Conservation (phyloP, 257 asterid species). For the Nicotiana attenuata region DNA sequence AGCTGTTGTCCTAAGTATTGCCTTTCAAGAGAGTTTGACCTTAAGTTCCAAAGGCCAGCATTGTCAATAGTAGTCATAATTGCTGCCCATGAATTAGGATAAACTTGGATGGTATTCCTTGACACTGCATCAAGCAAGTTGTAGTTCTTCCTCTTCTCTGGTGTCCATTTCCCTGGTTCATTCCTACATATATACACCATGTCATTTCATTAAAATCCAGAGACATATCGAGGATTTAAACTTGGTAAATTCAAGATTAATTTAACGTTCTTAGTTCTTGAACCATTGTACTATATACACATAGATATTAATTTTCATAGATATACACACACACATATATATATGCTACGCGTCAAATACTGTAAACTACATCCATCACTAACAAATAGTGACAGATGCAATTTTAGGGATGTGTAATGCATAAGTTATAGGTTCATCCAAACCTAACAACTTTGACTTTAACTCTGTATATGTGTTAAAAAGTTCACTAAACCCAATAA, state of each 20-base stretch:
- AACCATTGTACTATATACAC: too few species aligned
- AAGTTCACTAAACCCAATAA: too few species aligned
- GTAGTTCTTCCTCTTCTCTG: conserved; percentile 53
- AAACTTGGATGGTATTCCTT: conserved; percentile 58
- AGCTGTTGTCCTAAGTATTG: conserved; percentile 60
- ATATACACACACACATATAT: too few species aligned
- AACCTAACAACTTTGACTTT: too few species aligned
- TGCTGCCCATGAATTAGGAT: conserved; percentile 65
- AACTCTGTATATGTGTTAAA: too few species aligned
- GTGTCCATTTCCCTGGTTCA: conserved; percentile 58
- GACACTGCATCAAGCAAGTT: conserved; percentile 61
- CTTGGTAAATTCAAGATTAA: background rate
- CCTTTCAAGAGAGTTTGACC: conserved; percentile 44
- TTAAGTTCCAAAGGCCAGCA: conserved; percentile 64
- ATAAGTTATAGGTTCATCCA: too few species aligned
- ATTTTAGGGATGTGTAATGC: too few species aligned
- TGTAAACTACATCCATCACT: too few species aligned
- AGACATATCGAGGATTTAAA: background rate
- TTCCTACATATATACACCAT: conserved; percentile 34
- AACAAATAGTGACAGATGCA: too few species aligned
- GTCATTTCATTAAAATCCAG: background rate
- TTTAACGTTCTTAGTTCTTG: too few species aligned
- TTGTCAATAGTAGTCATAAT: conserved; percentile 55
- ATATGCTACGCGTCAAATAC: too few species aligned
- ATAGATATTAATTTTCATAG: too few species aligned